phyloP scores from a whole-genome alignment of 2,329 filamentous ascomycete species.

The Tolypocladium nubicola region DNA sequence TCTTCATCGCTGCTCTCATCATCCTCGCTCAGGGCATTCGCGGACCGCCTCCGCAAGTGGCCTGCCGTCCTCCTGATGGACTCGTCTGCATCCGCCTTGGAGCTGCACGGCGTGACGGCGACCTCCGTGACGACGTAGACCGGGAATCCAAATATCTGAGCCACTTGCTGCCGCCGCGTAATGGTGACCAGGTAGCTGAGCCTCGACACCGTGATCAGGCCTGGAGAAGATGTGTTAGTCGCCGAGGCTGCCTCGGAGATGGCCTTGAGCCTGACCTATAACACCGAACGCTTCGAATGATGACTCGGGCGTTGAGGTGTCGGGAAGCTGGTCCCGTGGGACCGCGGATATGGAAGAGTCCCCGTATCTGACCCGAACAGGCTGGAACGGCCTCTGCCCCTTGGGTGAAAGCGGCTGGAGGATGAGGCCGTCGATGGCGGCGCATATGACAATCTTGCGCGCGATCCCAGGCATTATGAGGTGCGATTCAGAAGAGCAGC shows the following conservation, averaged over 20 bases:
- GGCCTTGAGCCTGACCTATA: slow-evolving; percentile 33
- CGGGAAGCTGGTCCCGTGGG: slow-evolving; percentile 33
- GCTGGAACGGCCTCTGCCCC: slow-evolving; percentile 42
- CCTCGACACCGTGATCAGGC: slow-evolving; percentile 72
- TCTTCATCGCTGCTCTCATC: slow-evolving; percentile 39
- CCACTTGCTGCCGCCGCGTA: slow-evolving; percentile 76
- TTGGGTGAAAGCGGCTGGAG: slow-evolving; percentile 60
- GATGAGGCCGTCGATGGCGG: slow-evolving; percentile 72
- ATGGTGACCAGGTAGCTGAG: slow-evolving; percentile 81
- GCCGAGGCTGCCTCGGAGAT: not conserved
- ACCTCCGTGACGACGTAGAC: slow-evolving; percentile 85
- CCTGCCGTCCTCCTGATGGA: slow-evolving; percentile 54
- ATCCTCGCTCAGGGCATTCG: slow-evolving; percentile 30
- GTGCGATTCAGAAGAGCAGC: not conserved
- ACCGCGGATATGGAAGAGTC: slow-evolving; percentile 37
- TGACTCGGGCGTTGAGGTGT: slow-evolving; percentile 30
- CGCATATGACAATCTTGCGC: slow-evolving; percentile 71
- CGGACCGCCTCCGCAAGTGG: slow-evolving; percentile 25
- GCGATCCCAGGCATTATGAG: slow-evolving; percentile 61
- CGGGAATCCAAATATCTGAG: slow-evolving; percentile 70
- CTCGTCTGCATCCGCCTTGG: slow-evolving; percentile 59
- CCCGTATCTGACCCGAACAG: slow-evolving; percentile 62
- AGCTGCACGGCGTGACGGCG: slow-evolving; percentile 77
- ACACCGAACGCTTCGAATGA: slow-evolving; percentile 52
- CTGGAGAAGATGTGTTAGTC: slow-evolving; percentile 32